These are phyloP conservation scores for Hyphopichia khmerensis DNA, from an alignment of 1,139 yeast genomes.

Conservation along the genomic window DNA sequence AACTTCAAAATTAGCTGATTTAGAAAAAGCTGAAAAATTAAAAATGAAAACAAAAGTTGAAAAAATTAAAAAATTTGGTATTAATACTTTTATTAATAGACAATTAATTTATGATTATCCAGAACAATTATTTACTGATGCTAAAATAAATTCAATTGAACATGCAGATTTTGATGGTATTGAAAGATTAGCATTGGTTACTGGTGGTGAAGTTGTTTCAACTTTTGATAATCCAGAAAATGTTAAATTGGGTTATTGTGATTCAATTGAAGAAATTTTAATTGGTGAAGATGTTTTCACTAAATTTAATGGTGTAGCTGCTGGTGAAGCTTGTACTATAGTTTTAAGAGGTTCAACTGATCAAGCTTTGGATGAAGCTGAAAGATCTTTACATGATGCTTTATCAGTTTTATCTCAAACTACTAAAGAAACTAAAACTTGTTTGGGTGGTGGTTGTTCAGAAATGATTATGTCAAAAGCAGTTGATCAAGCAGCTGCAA, in stretches of 20 bases:
- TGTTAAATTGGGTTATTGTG: constrained; percentile 87
- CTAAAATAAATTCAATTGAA: constrained; percentile 87
- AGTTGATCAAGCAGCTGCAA: constrained; percentile 92
- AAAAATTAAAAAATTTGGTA: constrained; percentile 78
- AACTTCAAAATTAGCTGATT: constrained; percentile 89
- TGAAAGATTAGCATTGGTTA: constrained; percentile 91
- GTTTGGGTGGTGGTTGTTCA: constrained; percentile 96
- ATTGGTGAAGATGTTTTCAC: constrained; percentile 89
- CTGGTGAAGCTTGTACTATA: constrained; percentile 95
- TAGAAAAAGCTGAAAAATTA: constrained; percentile 92
- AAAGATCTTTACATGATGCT: constrained; percentile 96
- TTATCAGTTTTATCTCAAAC: constrained; percentile 94
- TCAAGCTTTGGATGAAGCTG: constrained; percentile 94
- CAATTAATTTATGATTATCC: constrained; percentile 98
- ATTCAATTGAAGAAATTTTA: constrained; percentile 82
- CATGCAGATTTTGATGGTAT: constrained; percentile 99
- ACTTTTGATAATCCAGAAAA: constrained; percentile 91
- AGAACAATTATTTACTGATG: constrained; percentile 87
- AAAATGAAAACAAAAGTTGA: constrained; percentile 91
- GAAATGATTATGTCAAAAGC: constrained; percentile 99
- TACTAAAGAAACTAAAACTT: constrained; percentile 90
- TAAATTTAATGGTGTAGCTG: constrained; percentile 91
- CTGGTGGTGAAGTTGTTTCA: constrained; percentile 98
- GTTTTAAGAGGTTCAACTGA: constrained; percentile 97
- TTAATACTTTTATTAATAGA: constrained; percentile 90